Evolutionary conservation across 73 alveolate species (phyloP).

Genomic region (Paramecium sexaurelia): DNA sequence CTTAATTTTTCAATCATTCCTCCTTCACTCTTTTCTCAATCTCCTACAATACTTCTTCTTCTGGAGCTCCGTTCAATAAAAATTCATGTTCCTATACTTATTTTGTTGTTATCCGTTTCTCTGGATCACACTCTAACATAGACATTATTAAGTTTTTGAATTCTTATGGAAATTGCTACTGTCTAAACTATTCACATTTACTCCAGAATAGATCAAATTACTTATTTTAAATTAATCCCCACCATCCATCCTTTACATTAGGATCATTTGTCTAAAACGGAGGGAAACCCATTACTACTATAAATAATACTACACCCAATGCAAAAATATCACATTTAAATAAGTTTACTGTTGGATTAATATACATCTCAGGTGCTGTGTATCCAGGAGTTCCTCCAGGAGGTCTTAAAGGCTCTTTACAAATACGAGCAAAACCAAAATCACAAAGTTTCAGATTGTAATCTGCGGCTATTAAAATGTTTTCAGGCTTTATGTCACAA

Average conservation of each 20-base stretch:
- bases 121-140: conserved; percentile 30
- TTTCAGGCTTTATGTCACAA: conserved; percentile 55
- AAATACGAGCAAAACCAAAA: conserved; percentile 41
- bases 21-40: conserved; percentile 24
- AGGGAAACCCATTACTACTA: conserved; percentile 46
- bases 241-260: conserved; percentile 45
- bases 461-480: conserved; percentile 37
- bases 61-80: not conserved
- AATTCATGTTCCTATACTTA: not conserved
- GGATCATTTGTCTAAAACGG: conserved; percentile 33
- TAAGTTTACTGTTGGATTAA: not conserved
- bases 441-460: conserved; percentile 32
- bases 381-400: conserved; percentile 61
- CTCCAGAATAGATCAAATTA: conserved; percentile 4
- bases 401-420: not conserved
- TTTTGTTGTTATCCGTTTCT: not conserved
- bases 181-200: not conserved
- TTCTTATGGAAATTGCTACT: not conserved
- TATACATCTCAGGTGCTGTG: conserved; percentile 45
- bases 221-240: not conserved
- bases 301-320: conserved; percentile 42
- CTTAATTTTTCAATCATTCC: not conserved
- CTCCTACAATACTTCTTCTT: not conserved
- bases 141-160: not conserved
- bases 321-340: conserved; percentile 30